Evolutionary conservation across 1,284 basidiomycete genomes (phyloP), one percentile per base, ranked within the genome.

Genomic region (Irpex rosettiformis): DNA sequence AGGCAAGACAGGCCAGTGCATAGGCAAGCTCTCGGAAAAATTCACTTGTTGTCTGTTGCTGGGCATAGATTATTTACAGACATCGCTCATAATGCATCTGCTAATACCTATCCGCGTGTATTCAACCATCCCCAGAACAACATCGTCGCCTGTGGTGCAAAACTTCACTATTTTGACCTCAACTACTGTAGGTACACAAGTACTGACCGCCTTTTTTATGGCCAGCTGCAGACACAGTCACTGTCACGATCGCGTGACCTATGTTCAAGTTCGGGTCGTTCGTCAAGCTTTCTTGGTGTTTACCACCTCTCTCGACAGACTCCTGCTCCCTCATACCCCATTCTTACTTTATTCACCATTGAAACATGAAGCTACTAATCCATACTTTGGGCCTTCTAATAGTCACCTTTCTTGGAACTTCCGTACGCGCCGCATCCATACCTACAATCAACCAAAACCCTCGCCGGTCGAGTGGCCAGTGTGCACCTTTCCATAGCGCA

Each of bases 401-500:
- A 8, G 13, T 51, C 25, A 22, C 48, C 13, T 13, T 25, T 13
- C 11, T 28, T 51, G 25, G 24, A 51, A n/a, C 24, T 24, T 21
- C 43, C 21, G 42, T 54, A 21, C 30, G 49, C 11, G 57, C 48
- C n/a, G 55, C 42, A 21, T 45, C 33, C 33, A 28, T 52, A 1
- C 24, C 22, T 51, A 7, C 22, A 16, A 2, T 16, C 10, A 3
- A 8, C 4, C 48, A 51, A 28, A 16, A 25, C 3, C 16, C 52
- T 47, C 52, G 52, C 47, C 45, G 63, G 30, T 47, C 58, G 29
- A 40, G 16, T 33, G 59, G 62, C 18, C 61, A 62, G 24, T 71
- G 69, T 52, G 21, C 57, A 33, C 68, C 67, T 0, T 65, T 69
- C 37, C 53, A 58, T 4, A 66, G 61, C 25, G 53, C 42, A 8